Conservation (phyloP, 352 stramenopile species). For the Pythium brassicae region DNA sequence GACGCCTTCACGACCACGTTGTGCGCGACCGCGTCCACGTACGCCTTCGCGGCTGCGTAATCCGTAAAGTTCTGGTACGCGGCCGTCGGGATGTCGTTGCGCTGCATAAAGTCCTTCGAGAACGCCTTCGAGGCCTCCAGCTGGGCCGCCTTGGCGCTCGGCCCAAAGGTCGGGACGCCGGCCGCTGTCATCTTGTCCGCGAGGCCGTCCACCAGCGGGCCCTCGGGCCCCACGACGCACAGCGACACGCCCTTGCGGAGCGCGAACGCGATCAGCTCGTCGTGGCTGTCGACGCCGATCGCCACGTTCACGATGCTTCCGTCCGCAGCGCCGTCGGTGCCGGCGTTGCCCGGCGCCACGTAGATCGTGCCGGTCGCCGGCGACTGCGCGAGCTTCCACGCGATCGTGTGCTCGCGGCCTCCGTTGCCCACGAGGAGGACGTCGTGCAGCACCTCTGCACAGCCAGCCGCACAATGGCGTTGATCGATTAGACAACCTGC, state of each 20-base stretch:
- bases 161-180: conserved; percentile 95
- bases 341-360: conserved; percentile 89
- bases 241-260: conserved; percentile 90
- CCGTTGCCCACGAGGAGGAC: conserved; percentile 92
- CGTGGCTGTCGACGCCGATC: conserved; percentile 54
- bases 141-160: conserved; percentile 90
- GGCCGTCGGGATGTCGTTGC: conserved; percentile 97
- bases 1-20: conserved; percentile 99
- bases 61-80: conserved; percentile 97
- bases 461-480: not conserved
- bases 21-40: conserved; percentile 92
- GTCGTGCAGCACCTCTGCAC: conserved; percentile 55
- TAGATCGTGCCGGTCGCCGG: conserved; percentile 74
- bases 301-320: conserved; percentile 75
- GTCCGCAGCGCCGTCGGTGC: conserved; percentile 47
- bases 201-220: conserved; percentile 95
- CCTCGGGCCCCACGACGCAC: conserved; percentile 97
- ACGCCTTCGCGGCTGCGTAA: conserved; percentile 85
- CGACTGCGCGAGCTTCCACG: conserved; percentile 90
- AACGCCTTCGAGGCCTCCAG: conserved; percentile 99
- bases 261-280: conserved; percentile 74
- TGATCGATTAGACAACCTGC: too few relatives aligned
- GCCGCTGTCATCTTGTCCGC: conserved; percentile 92
- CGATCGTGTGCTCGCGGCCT: conserved; percentile 94
- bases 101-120: conserved; percentile 98